Evolutionary conservation across 164 flowering plant genomes (phyloP).

Genomic region (Cinnamomum chago): DNA sequence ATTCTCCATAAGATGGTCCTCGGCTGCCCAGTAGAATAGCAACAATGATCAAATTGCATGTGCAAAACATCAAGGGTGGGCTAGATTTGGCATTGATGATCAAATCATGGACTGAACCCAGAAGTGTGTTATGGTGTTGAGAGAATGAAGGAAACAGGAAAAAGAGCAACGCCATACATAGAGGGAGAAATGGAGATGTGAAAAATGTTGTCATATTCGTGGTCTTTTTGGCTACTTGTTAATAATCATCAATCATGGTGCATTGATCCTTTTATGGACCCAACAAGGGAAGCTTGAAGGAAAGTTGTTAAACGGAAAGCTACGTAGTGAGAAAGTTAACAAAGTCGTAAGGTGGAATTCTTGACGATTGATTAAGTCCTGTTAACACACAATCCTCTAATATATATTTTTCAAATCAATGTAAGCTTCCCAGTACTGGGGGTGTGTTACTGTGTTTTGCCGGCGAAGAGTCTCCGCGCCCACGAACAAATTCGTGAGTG

Average conservation of each 20-base stretch:
- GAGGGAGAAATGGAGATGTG: slow-evolving; percentile 1
- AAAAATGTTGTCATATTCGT: neutral
- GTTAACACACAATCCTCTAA: too few species aligned
- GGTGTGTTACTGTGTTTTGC: neutral
- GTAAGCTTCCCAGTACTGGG: neutral
- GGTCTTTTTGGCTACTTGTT: neutral
- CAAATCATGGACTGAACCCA: slow-evolving; percentile 4
- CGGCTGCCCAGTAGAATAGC: slow-evolving; percentile 4
- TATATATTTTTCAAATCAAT: too few species aligned
- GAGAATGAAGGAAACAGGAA: neutral
- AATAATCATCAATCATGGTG: neutral
- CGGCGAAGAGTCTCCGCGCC: too few species aligned
- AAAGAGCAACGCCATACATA: neutral
- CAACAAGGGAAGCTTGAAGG: neutral
- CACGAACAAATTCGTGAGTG: too few species aligned
- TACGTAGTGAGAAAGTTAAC: too few species aligned
- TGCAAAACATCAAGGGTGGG: slow-evolving; percentile 8
- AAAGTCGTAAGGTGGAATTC: too few species aligned
- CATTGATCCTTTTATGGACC: neutral
- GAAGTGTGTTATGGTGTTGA: slow-evolving; percentile 5
- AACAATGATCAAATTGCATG: slow-evolving; percentile 11
- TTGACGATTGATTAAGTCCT: too few species aligned
- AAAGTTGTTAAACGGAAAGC: too few species aligned
- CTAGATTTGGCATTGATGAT: slow-evolving; percentile 13
- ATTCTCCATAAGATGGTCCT: slow-evolving; percentile 5